These are phyloP conservation scores for Rehmannia glutinosa DNA, from an alignment of 257 asterid genomes.

Conservation along the genomic window DNA sequence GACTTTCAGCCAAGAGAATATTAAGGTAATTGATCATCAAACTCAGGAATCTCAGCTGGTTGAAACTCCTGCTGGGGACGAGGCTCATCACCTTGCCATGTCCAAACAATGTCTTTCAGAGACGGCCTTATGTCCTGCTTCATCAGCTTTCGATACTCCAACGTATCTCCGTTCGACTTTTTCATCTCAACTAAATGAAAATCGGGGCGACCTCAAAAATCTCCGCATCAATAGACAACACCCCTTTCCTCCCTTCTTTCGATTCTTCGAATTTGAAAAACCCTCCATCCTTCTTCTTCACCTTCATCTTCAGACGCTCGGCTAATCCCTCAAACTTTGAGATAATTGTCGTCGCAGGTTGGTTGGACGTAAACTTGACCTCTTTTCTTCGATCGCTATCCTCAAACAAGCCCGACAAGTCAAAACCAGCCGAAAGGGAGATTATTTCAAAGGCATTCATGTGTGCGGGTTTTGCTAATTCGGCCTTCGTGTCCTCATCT, in stretches of 20 bases:
- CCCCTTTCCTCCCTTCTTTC: conserved; percentile 58
- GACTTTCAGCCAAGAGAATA: background rate
- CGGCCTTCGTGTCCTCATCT: conserved; percentile 29
- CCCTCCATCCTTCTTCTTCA: conserved; percentile 60
- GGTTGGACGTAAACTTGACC: conserved; percentile 49
- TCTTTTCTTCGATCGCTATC: conserved; percentile 44
- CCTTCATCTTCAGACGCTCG: conserved; percentile 49
- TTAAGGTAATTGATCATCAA: conserved; percentile 15
- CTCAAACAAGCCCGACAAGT: conserved; percentile 69
- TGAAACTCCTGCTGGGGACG: conserved; percentile 12
- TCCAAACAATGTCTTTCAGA: conserved; percentile 21
- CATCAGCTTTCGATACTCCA: conserved; percentile 69
- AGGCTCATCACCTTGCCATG: conserved; percentile 49
- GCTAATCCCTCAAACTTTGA: conserved; percentile 71
- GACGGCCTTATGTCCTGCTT: conserved; percentile 54
- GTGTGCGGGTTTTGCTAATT: conserved; percentile 32
- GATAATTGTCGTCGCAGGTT: conserved; percentile 46
- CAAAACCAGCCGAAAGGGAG: conserved; percentile 72
- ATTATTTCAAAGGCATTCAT: conserved; percentile 83
- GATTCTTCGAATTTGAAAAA: conserved; percentile 46
- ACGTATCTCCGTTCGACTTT: conserved; percentile 57
- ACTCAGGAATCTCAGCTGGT: background rate
- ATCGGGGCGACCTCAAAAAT: conserved; percentile 56
- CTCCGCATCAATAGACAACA: conserved; percentile 61
- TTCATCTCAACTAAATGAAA: conserved; percentile 72